Conservation (phyloP, 805 yeast genomes). For the Candida sphagnicola region DNA sequence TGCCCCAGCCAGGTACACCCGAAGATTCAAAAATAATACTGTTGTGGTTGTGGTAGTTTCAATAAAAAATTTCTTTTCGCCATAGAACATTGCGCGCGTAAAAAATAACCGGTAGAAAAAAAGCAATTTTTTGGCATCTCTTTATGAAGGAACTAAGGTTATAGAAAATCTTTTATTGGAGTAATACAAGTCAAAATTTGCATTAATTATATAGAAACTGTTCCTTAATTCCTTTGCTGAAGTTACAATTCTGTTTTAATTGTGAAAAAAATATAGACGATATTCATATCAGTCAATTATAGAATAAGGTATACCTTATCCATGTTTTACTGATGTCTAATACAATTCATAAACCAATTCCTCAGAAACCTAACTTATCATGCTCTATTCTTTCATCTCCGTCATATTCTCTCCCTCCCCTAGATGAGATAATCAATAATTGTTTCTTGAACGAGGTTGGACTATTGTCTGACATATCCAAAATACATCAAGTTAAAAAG, state of each 20-base stretch:
- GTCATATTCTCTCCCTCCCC: slow-evolving; percentile 4
- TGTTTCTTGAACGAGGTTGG: slow-evolving; percentile 24
- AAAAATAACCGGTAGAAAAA: slow-evolving; percentile 1
- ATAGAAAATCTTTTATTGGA: background rate
- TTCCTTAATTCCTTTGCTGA: no score
- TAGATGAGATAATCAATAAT: slow-evolving; percentile 29
- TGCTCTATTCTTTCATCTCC: background rate
- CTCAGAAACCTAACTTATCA: slow-evolving; percentile 1
- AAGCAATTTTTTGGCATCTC: slow-evolving; percentile 1
- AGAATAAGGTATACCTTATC: background rate
- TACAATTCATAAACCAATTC: slow-evolving; percentile 1
- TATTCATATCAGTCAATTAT: no score
- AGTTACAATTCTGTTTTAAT: no score
- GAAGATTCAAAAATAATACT: no score
- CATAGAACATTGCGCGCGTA: background rate
- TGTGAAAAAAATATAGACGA: no score
- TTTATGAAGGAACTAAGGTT: background rate
- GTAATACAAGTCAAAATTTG: no score
- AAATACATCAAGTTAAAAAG: slow-evolving; percentile 14
- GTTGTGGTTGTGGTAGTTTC: background rate
- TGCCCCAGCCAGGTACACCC: no score
- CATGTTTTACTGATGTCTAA: background rate
- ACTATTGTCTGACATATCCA: slow-evolving; percentile 11
- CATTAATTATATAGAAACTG: no score
- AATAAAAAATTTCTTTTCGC: background rate